Base-by-base conservation (phyloP, 441 rosid species). In the Gossypium laxum region DNA sequence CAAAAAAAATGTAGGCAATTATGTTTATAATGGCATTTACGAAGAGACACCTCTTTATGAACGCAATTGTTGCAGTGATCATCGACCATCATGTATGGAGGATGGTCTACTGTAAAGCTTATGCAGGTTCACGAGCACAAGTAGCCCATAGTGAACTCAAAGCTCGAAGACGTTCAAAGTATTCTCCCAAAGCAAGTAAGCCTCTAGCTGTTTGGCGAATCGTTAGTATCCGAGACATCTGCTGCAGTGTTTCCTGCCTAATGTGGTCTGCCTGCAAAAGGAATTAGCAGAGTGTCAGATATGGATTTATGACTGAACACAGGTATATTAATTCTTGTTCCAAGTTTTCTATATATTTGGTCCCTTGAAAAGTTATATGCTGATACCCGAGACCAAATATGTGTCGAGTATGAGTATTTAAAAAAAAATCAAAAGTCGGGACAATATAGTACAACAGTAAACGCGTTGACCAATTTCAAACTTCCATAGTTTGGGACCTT, bases 171-270 rank as follows among this genome's bases (percentile, higher is more conserved):
- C 96, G 89, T 73, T 86, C 87, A 70, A 89, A 89, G 83, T 92
- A 94, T 84, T 94, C 97, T 6, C 94, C 97, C 79, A 92, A 76
- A 12, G 89, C 92, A 64, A 94, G 87, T 74, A 94, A 83, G 15
- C 96, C 92, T 52, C 90, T 81, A 69, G 97, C 99, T 0, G 96
- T 88, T 71, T 92, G 98, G 28, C 88, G 83, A 8, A 73, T 85
- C 56, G 96, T 90, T 67, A 94, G 82, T 82, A 87, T 82, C 22
- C 84, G 71, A 64, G 80, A 78, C 97, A 94, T 91, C 76, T 88
- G 99, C 77, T 80, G 89, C 78, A 94, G 78, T 3, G 98, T 86
- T 81, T 85, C 93, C 56, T 90, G 89, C 43, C 98, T 87, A 71
- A 92, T 79, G 76, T 94, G 89, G 73, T 94, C 99, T 24, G 98